Evolutionary conservation across 495 filamentous ascomycete species (phyloP).

Genomic region (Penicillium roqueforti): DNA sequence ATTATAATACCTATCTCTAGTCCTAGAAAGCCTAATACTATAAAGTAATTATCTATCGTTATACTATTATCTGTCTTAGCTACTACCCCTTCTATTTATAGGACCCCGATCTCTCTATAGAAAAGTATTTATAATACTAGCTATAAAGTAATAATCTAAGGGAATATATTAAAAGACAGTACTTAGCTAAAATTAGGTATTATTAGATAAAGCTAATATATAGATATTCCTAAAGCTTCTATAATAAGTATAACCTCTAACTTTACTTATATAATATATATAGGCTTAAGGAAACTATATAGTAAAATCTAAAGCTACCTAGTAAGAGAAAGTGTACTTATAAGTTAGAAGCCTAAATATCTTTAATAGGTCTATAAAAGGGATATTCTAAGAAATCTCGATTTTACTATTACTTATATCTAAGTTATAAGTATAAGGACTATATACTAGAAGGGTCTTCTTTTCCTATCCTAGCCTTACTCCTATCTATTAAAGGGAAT

Average conservation of each 20-base stretch:
- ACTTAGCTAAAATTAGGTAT: background rate
- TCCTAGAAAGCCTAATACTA: conserved; percentile 4
- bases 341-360: background rate
- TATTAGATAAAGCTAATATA: background rate
- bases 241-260: background rate
- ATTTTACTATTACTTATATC: background rate
- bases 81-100: conserved; percentile 11
- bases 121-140: conserved; percentile 3
- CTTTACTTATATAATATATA: background rate
- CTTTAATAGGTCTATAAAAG: background rate
- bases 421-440: background rate
- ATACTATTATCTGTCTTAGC: conserved; percentile 6
- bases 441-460: background rate
- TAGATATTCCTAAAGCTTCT: background rate
- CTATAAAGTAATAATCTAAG: conserved; percentile 8
- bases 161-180: conserved; percentile 6
- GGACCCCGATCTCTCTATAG: background rate
- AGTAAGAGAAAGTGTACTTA: conserved; percentile 1
- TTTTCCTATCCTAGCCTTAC: background rate
- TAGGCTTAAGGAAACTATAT: background rate
- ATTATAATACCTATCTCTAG: conserved; percentile 5
- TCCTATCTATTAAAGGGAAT: background rate
- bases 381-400: background rate
- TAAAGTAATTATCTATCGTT: conserved; percentile 9
- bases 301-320: background rate